Conservation (phyloP, 306 rosid species). For the Sechiopsis laciniata region DNA sequence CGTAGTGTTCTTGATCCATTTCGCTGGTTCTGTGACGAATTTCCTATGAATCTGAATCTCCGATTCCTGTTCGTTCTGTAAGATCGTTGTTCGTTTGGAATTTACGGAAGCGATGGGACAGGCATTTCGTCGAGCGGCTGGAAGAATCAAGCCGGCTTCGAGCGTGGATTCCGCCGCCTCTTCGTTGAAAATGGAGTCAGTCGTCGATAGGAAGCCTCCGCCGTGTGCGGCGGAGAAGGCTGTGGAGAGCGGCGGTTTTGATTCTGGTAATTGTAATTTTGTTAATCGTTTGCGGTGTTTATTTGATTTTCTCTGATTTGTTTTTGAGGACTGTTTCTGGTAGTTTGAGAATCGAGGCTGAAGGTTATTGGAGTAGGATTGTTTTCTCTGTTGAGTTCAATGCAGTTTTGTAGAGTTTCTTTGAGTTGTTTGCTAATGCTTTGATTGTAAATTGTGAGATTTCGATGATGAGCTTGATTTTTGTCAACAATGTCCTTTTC, state of each 20-base stretch:
- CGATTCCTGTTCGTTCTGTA: conserved; percentile 11
- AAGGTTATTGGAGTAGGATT: background rate
- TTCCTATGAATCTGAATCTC: background rate
- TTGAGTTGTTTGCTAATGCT: background rate
- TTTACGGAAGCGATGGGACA: conserved; percentile 57
- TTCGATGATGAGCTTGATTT: background rate
- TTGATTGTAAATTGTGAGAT: background rate
- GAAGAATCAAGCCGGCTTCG: conserved; percentile 50
- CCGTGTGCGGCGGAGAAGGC: conserved; percentile 29
- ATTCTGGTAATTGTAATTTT: conserved; percentile 35
- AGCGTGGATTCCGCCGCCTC: conserved; percentile 37
- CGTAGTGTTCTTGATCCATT: background rate
- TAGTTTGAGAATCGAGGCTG: background rate
- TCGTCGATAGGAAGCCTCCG: conserved; percentile 43
- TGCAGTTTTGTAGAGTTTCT: conserved; percentile 6
- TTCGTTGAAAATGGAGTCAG: conserved; percentile 39
- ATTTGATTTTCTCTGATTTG: background rate
- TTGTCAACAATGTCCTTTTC: background rate
- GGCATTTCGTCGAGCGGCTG: conserved; percentile 97
- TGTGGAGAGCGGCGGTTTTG: conserved; percentile 27
- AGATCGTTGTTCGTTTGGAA: conserved; percentile 8
- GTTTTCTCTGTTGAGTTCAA: background rate
- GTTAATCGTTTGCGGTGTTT: background rate
- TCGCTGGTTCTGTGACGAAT: background rate
- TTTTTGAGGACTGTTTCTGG: background rate